Evolutionary conservation across 2,329 filamentous ascomycete genomes (phyloP).

Genomic region (Ophiostoma pallidulum): DNA sequence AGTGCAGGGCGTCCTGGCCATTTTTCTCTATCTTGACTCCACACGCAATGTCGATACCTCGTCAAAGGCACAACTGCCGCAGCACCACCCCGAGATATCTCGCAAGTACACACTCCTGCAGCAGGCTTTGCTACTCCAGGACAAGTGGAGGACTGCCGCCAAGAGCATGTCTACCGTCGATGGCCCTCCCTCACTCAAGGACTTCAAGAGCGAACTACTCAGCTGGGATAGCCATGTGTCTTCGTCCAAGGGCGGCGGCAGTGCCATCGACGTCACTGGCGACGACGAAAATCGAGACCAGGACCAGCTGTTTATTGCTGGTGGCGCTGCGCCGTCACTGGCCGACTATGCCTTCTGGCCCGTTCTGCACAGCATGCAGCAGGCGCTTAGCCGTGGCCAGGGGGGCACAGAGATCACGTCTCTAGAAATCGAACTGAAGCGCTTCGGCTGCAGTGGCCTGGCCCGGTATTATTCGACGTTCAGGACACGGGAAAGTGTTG

Average conservation of each 20-base stretch:
- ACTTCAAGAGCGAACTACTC: slow-evolving; percentile 26
- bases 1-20: slow-evolving; percentile 40
- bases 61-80: slow-evolving; percentile 18
- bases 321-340: slow-evolving; percentile 28
- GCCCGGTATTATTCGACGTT: slow-evolving; percentile 27
- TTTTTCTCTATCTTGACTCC: slow-evolving; percentile 56
- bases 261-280: too few relatives aligned
- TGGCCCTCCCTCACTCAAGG: slow-evolving; percentile 10
- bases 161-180: background rate
- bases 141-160: slow-evolving; percentile 24
- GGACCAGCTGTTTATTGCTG: slow-evolving; percentile 33
- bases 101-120: slow-evolving; percentile 34
- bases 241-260: background rate
- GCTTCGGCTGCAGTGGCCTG: slow-evolving; percentile 22
- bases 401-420: too few relatives aligned
- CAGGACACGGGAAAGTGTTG: slow-evolving; percentile 1
- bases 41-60: slow-evolving; percentile 35
- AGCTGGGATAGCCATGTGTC: slow-evolving; percentile 32
- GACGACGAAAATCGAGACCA: background rate
- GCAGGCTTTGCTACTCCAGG: slow-evolving; percentile 29
- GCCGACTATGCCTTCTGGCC: slow-evolving; percentile 52
- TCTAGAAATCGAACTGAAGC: slow-evolving; percentile 19
- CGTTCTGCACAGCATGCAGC: slow-evolving; percentile 37
- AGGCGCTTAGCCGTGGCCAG: slow-evolving; percentile 21
- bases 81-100: slow-evolving; percentile 24